Conservation (phyloP, 768 basidiomycete species). For the Trichaptum fuscoviolaceum region DNA sequence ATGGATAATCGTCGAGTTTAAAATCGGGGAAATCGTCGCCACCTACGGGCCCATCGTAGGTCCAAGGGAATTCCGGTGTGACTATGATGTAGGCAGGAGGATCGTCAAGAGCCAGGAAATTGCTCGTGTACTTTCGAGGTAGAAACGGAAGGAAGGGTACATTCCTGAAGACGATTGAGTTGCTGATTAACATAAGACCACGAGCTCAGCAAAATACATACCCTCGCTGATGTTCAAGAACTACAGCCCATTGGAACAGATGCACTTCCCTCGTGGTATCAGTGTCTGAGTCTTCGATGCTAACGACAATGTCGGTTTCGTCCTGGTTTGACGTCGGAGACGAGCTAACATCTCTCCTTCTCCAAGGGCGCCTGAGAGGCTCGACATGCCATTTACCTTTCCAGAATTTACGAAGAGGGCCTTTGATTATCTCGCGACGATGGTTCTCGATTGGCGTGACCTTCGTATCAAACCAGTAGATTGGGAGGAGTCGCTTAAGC, state of each 20-base stretch:
- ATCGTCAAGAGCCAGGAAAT: conserved; percentile 65
- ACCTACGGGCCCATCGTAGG: conserved; percentile 16
- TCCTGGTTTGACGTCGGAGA: not conserved
- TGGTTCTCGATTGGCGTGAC: not conserved
- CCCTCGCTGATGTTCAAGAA: conserved; percentile 86
- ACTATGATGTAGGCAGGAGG: conserved; percentile 72
- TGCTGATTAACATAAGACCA: not conserved
- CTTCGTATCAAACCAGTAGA: not conserved
- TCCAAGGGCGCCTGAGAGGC: not conserved
- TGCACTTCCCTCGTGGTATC: conserved; percentile 29
- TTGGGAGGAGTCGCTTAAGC: not conserved
- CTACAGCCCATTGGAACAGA: conserved; percentile 67
- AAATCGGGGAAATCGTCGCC: conserved; percentile 43
- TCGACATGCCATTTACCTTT: not conserved
- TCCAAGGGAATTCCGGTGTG: conserved; percentile 28
- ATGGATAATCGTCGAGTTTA: conserved; percentile 56
- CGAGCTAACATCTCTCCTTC: not conserved
- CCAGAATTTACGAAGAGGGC: not conserved
- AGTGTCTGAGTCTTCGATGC: not conserved
- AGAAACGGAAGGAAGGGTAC: conserved; percentile 63
- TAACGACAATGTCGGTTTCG: not conserved
- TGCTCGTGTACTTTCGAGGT: conserved; percentile 62
- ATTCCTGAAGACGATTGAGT: conserved; percentile 15
- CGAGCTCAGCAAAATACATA: conserved; percentile 24
- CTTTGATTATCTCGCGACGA: not conserved